phyloP scores from a whole-genome alignment of 2,329 filamentous ascomycete species.

The Ceratocystis ficicola region DNA sequence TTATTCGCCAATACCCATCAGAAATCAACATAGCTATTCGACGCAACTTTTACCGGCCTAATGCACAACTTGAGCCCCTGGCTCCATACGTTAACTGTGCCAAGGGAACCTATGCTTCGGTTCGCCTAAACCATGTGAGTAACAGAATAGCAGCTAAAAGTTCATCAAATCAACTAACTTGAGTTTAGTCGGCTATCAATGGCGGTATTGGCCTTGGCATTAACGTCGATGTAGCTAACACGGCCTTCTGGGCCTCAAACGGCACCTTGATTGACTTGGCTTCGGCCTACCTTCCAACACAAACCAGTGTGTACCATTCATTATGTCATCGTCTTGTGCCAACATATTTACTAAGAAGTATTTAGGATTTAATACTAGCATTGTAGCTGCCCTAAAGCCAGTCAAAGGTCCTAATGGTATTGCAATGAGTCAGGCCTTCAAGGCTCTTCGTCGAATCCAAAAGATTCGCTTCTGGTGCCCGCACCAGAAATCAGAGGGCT shows the following conservation, averaged over 20 bases:
- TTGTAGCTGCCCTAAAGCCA: background rate
- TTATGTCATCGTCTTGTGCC: background rate
- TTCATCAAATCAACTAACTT: background rate
- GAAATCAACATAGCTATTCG: constrained; percentile 58
- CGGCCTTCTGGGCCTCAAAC: constrained; percentile 61
- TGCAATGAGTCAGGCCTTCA: constrained; percentile 28
- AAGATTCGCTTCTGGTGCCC: constrained; percentile 46
- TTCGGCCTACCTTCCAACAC: background rate
- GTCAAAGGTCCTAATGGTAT: background rate
- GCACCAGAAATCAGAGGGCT: constrained; percentile 33
- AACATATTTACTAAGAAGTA: background rate
- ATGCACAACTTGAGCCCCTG: constrained; percentile 42
- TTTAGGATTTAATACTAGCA: background rate
- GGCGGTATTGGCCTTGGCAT: constrained; percentile 55
- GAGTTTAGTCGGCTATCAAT: constrained; percentile 14
- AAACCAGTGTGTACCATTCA: background rate
- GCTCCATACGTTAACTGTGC: constrained; percentile 55
- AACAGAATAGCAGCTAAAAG: background rate
- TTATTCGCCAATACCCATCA: constrained; percentile 68
- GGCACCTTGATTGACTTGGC: constrained; percentile 32
- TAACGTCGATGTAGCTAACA: constrained; percentile 86
- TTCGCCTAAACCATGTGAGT: constrained; percentile 53
- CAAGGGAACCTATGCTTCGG: constrained; percentile 81
- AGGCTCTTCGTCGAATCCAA: constrained; percentile 40
- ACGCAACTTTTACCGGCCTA: constrained; percentile 63